A percentile compares a stretch with the other conserved stretches of the same genome.
These are phyloP conservation scores for Grosmannia clavigera DNA, from an alignment of 2,329 filamentous ascomycete species.

Conservation along the genomic window DNA sequence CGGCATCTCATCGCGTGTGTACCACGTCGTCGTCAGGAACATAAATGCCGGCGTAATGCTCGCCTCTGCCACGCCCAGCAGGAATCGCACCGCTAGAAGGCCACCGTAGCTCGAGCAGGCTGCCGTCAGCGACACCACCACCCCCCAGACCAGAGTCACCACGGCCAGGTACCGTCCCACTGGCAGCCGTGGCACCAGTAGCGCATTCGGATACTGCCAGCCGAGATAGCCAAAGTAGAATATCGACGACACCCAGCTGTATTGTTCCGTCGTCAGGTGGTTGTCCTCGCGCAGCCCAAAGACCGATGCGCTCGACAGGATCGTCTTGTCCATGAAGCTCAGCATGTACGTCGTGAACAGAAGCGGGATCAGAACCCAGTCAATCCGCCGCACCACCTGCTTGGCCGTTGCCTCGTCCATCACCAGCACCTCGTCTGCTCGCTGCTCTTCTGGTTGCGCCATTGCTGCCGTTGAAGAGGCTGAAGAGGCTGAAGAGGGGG, in stretches of 20 bases:
- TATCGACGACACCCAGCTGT: slow-evolving; percentile 32
- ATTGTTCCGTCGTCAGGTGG: slow-evolving; percentile 26
- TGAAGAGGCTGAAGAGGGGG: too few relatives aligned
- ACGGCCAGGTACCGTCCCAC: slow-evolving; percentile 10
- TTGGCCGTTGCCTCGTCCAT: slow-evolving; percentile 13
- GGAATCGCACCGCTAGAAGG: slow-evolving; percentile 36
- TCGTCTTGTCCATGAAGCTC: slow-evolving; percentile 51
- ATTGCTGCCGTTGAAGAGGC: too few relatives aligned
- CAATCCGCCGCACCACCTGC: slow-evolving; percentile 41
- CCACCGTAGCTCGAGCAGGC: slow-evolving; percentile 19
- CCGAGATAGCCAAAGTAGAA: slow-evolving; percentile 31
- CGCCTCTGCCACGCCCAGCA: slow-evolving; percentile 43
- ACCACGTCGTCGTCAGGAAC: slow-evolving; percentile 40
- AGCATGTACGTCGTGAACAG: slow-evolving; percentile 46
- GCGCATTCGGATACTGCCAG: slow-evolving; percentile 22
- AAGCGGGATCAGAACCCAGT: slow-evolving; percentile 40
- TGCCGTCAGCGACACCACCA: slow-evolving; percentile 5
- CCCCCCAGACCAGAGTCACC: slow-evolving; percentile 9
- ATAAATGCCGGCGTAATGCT: slow-evolving; percentile 42
- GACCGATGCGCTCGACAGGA: slow-evolving; percentile 32
- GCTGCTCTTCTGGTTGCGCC: too few relatives aligned
- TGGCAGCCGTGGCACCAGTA: slow-evolving; percentile 9
- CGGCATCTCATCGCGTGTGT: slow-evolving; percentile 44
- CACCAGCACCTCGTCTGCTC: background rate
- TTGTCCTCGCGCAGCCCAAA: slow-evolving; percentile 24